phyloP scores from a whole-genome alignment of 371 early-diverging fungal species.

The Syncephalis plumigaleata region DNA sequence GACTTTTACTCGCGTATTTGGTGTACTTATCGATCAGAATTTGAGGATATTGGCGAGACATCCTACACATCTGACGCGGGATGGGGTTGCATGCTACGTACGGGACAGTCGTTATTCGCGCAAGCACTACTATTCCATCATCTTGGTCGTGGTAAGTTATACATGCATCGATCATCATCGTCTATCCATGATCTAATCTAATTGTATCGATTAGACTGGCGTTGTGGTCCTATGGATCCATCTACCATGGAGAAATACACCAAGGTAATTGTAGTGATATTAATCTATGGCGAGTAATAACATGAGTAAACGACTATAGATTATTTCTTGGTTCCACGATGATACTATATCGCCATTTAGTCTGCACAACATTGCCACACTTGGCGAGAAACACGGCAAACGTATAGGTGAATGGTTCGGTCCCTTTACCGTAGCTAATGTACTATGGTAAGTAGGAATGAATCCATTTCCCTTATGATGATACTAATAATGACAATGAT shows the following conservation, averaged over 20 bases:
- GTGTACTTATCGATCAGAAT: conserved; percentile 86
- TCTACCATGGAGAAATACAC: not conserved
- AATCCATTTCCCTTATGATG: conserved; percentile 5
- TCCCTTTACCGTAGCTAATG: conserved; percentile 81
- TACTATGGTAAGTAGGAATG: conserved; percentile 54
- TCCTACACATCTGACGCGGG: conserved; percentile 72
- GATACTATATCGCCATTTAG: conserved; percentile 66
- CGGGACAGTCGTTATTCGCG: conserved; percentile 84
- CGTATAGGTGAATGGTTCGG: conserved; percentile 95
- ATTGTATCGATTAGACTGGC: conserved; percentile 25
- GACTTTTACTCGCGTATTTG: conserved; percentile 68
- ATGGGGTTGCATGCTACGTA: conserved; percentile 96
- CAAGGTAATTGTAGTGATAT: not conserved
- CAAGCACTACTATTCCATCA: conserved; percentile 57
- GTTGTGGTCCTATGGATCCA: conserved; percentile 14
- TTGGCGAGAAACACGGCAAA: conserved; percentile 71
- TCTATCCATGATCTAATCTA: not conserved
- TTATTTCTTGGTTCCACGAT: conserved; percentile 72
- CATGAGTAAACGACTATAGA: conserved; percentile 17
- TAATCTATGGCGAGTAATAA: no score
- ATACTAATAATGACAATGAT: not conserved
- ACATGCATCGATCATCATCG: not conserved
- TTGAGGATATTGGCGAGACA: conserved; percentile 64
- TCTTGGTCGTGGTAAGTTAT: conserved; percentile 38
- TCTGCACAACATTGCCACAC: conserved; percentile 78